phyloP scores from a whole-genome alignment of 164 flowering plant species.

The Aristolochia californica region DNA sequence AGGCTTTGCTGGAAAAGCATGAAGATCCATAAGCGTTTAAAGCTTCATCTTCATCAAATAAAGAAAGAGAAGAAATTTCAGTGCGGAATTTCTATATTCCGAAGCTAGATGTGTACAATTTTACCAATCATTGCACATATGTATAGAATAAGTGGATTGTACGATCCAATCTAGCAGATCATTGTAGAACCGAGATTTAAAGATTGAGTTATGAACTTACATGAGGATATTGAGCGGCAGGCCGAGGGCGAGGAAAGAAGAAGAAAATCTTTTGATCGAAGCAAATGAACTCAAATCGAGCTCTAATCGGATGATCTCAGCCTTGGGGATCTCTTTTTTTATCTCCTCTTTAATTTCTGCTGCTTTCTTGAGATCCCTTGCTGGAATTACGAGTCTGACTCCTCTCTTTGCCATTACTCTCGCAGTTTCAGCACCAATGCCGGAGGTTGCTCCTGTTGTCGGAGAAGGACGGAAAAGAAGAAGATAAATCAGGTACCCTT shows the following conservation, averaged over 20 bases:
- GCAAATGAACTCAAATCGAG: slow-evolving; percentile 79
- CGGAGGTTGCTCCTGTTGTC: slow-evolving; percentile 74
- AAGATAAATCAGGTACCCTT: slow-evolving; percentile 4
- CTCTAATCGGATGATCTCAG: slow-evolving; percentile 61
- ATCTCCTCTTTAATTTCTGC: slow-evolving; percentile 46
- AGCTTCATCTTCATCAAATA: too few relatives aligned
- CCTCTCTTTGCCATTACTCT: slow-evolving; percentile 89
- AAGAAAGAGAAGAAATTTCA: background rate
- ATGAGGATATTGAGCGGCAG: slow-evolving; percentile 88
- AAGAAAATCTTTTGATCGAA: slow-evolving; percentile 63
- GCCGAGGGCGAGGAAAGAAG: slow-evolving; percentile 54
- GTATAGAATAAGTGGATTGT: background rate
- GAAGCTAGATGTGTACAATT: too few relatives aligned
- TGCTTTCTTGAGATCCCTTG: slow-evolving; percentile 67
- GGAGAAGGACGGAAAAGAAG: background rate
- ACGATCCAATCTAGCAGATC: background rate
- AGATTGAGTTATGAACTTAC: slow-evolving; percentile 25
- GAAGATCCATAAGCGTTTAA: too few relatives aligned
- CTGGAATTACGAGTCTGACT: slow-evolving; percentile 69
- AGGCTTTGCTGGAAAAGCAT: too few relatives aligned
- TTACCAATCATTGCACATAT: background rate
- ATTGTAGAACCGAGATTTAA: background rate
- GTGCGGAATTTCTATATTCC: too few relatives aligned
- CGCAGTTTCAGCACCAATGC: slow-evolving; percentile 92
- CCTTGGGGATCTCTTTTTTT: slow-evolving; percentile 49